These are phyloP conservation scores for Penicillium macrosclerotiorum DNA, from an alignment of 495 filamentous ascomycete genomes.

Conservation along the genomic window DNA sequence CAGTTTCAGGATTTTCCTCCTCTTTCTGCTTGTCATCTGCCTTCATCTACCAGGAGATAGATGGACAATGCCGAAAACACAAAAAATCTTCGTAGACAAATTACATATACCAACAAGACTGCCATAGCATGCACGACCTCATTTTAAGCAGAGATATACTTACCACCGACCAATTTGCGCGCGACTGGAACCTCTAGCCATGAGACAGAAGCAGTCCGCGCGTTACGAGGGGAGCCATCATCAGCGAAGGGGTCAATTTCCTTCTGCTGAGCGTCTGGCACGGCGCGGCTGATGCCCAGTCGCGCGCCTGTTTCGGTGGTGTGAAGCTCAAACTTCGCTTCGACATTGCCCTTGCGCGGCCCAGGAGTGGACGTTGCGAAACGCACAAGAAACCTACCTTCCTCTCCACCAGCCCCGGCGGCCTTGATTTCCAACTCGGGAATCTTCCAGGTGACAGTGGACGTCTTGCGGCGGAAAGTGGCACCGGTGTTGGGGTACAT, in stretches of 20 bases:
- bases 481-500: conserved; percentile 50
- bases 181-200: conserved; percentile 75
- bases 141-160: conserved; percentile 53
- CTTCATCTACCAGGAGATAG: too few species aligned
- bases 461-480: conserved; percentile 81
- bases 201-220: conserved; percentile 37
- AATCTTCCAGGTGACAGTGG: conserved; percentile 85
- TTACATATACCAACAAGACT: conserved; percentile 15
- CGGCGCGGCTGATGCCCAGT: conserved; percentile 56
- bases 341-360: conserved; percentile 71
- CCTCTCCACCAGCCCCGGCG: conserved; percentile 28
- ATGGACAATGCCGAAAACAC: neutral
- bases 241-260: conserved; percentile 68
- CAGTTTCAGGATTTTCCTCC: conserved; percentile 7
- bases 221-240: conserved; percentile 45
- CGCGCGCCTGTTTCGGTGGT: conserved; percentile 54
- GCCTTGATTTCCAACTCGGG: conserved; percentile 68
- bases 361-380: conserved; percentile 74
- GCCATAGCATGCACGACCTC: neutral
- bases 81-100: too few species aligned
- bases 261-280: conserved; percentile 24
- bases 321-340: conserved; percentile 77
- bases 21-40: conserved; percentile 2
- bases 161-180: conserved; percentile 75
- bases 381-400: conserved; percentile 74